A percentile compares a stretch with the other conserved stretches of the same genome.
Conservation (phyloP, 345 rosid species). For the Citrus sinensis region DNA sequence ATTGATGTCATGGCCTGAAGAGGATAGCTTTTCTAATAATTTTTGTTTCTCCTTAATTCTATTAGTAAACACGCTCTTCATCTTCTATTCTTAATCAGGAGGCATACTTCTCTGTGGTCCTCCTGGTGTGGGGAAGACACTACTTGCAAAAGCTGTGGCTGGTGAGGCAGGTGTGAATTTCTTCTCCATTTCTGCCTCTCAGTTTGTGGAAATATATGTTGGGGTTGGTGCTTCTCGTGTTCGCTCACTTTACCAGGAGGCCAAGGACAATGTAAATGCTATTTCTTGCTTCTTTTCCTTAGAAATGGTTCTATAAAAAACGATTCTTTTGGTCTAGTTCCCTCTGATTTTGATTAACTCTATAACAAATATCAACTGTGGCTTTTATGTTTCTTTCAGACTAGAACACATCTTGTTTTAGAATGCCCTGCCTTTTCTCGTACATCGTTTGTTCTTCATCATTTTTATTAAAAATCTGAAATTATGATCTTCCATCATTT, state of each 20-base stretch:
- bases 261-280: slow-evolving; percentile 63
- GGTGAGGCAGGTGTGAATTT: slow-evolving; percentile 97
- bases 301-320: neutral
- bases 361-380: neutral
- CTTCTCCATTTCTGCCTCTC: slow-evolving; percentile 97
- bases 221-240: slow-evolving; percentile 98
- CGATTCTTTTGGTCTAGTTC: neutral
- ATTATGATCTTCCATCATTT: neutral
- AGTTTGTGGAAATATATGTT: slow-evolving; percentile 93
- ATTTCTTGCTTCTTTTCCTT: slow-evolving; percentile 9
- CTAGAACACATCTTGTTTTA: neutral
- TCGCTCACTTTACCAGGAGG: slow-evolving; percentile 90
- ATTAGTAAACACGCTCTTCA: neutral
- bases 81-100: slow-evolving; percentile 39
- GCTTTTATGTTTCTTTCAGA: neutral
- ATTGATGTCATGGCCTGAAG: neutral
- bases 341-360: neutral
- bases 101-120: slow-evolving; percentile 97
- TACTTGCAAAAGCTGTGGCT: slow-evolving; percentile 96
- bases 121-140: slow-evolving; percentile 93
- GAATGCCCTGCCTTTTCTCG: neutral
- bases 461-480: neutral
- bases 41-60: neutral
- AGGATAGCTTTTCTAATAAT: neutral
- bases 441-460: neutral